phyloP scores from a whole-genome alignment of 192 early-diverging fungal genomes.

The Rhizoclosmatium sp. region DNA sequence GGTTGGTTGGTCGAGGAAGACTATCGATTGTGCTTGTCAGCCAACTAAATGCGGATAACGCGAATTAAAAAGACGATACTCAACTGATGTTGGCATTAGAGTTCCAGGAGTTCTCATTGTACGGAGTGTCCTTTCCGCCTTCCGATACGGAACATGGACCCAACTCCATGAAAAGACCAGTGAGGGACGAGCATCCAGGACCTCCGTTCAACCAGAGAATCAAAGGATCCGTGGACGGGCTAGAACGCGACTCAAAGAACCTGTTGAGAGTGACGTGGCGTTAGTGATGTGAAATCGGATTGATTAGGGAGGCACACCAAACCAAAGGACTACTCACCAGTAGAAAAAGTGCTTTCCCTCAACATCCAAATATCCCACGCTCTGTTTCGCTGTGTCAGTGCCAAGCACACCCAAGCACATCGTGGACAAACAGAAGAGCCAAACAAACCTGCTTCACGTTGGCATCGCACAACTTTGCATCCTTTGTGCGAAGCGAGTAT shows the following conservation, averaged over 20 bases:
- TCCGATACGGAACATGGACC: conserved; percentile 86
- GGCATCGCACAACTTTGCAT: conserved; percentile 78
- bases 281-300: no score
- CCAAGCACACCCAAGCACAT: neutral
- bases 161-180: conserved; percentile 79
- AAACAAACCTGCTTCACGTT: conserved; percentile 80
- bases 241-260: conserved; percentile 94
- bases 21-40: neutral
- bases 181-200: conserved; percentile 78
- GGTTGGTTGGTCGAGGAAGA: conserved; percentile 66
- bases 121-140: conserved; percentile 69
- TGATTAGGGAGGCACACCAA: neutral
- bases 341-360: conserved; percentile 49
- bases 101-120: conserved; percentile 88
- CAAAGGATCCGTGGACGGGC: conserved; percentile 77
- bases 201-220: conserved; percentile 82
- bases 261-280: conserved; percentile 72
- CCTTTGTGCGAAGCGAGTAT: conserved; percentile 52
- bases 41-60: no score
- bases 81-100: conserved; percentile 74
- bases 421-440: neutral
- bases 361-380: conserved; percentile 60
- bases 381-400: conserved; percentile 26
- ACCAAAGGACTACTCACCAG: conserved; percentile 25
- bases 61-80: conserved; percentile 8